Conservation (phyloP, 257 asterid species). For the Agastache rugosa region DNA sequence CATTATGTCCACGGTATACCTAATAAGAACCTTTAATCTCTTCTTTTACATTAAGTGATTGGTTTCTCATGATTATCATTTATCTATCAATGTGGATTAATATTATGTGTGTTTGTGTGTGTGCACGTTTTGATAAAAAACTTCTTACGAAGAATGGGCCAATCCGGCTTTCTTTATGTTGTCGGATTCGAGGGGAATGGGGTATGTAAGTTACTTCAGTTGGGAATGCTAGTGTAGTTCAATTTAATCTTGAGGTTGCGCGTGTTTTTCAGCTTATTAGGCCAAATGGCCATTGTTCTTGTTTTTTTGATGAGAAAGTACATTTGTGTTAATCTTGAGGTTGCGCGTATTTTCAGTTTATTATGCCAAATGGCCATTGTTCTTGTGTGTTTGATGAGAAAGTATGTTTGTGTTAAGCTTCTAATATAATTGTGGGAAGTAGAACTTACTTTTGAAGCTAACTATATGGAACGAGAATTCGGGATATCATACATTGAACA, state of each 20-base stretch:
- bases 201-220: conserved; percentile 4
- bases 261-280: background rate
- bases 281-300: background rate
- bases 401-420: background rate
- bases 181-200: too few species aligned
- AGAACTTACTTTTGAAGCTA: background rate
- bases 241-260: background rate
- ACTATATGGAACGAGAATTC: background rate
- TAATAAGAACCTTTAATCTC: background rate
- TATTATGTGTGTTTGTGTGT: background rate
- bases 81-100: background rate
- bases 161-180: too few species aligned
- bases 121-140: too few species aligned
- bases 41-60: background rate
- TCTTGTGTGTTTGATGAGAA: background rate
- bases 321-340: background rate
- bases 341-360: background rate
- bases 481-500: too few species aligned
- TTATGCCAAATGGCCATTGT: background rate
- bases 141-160: too few species aligned
- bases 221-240: background rate
- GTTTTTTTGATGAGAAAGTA: background rate
- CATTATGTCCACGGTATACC: conserved; percentile 66
- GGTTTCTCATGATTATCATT: background rate
- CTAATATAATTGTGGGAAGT: background rate